These are phyloP conservation scores for Hymenoscyphus infarciens DNA, from an alignment of 2,329 filamentous ascomycete species.

Conservation along the genomic window DNA sequence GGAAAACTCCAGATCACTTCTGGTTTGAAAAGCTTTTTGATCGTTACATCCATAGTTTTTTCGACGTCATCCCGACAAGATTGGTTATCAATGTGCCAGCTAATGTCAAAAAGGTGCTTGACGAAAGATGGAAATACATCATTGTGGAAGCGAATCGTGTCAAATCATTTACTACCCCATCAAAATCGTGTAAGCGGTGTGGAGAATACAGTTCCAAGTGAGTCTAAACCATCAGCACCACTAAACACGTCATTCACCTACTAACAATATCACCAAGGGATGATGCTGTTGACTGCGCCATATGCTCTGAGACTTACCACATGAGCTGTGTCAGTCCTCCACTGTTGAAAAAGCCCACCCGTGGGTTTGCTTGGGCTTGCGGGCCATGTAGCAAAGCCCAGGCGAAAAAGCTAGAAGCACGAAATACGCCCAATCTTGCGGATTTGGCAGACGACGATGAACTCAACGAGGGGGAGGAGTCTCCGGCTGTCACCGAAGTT, in stretches of 20 bases:
- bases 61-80: slow-evolving; percentile 89
- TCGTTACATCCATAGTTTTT: slow-evolving; percentile 95
- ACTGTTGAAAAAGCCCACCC: slow-evolving; percentile 89
- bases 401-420: slow-evolving; percentile 85
- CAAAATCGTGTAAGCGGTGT: slow-evolving; percentile 95
- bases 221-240: slow-evolving; percentile 36
- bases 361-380: slow-evolving; percentile 97
- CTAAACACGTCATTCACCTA: background rate
- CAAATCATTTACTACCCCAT: slow-evolving; percentile 92
- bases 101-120: slow-evolving; percentile 90
- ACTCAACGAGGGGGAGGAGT: slow-evolving; percentile 68
- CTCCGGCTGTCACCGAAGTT: slow-evolving; percentile 49
- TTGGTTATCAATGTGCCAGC: slow-evolving; percentile 95
- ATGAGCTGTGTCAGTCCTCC: slow-evolving; percentile 97
- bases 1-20: slow-evolving; percentile 81
- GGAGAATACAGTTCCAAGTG: slow-evolving; percentile 87
- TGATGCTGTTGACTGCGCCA: slow-evolving; percentile 95
- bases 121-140: slow-evolving; percentile 95
- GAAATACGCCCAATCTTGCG: slow-evolving; percentile 73
- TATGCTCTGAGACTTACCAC: slow-evolving; percentile 93
- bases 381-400: slow-evolving; percentile 94
- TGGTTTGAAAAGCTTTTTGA: slow-evolving; percentile 98
- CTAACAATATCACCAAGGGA: slow-evolving; percentile 51
- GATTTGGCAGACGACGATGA: slow-evolving; percentile 64
- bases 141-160: slow-evolving; percentile 89